These are phyloP conservation scores for Mycena albidolilacea DNA, from an alignment of 768 basidiomycete genomes.

Conservation along the genomic window DNA sequence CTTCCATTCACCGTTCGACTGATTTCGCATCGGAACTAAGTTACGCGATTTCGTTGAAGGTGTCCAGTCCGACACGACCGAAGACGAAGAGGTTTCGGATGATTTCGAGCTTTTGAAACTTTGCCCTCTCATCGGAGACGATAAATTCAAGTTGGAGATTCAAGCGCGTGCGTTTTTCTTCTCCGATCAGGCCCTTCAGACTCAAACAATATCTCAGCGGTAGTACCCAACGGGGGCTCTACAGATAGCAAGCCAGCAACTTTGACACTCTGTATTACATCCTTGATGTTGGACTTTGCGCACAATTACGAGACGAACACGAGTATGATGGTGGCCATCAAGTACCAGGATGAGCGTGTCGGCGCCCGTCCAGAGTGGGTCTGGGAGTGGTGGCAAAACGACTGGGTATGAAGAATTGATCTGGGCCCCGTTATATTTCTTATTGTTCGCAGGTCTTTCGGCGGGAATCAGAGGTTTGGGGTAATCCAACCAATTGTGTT, in stretches of 20 bases:
- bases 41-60: constrained; percentile 73
- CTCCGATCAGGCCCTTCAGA: not conserved
- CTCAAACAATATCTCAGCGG: constrained; percentile 39
- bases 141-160: constrained; percentile 81
- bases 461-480: constrained; percentile 81
- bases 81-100: constrained; percentile 43
- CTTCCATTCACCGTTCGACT: not conserved
- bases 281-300: constrained; percentile 73
- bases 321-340: constrained; percentile 82
- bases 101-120: constrained; percentile 76
- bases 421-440: not conserved
- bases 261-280: constrained; percentile 77
- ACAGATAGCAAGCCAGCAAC: constrained; percentile 52
- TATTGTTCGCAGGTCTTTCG: constrained; percentile 57
- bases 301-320: constrained; percentile 73
- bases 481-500: constrained; percentile 49
- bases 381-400: constrained; percentile 81
- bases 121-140: constrained; percentile 77
- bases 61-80: constrained; percentile 44
- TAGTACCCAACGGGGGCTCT: constrained; percentile 44
- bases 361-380: constrained; percentile 80
- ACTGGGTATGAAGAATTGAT: constrained; percentile 59
- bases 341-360: constrained; percentile 70
- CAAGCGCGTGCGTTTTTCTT: constrained; percentile 52
- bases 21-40: constrained; percentile 43